Evolutionary conservation across 306 rosid genomes (phyloP).

Genomic region (Quercus dentata): DNA sequence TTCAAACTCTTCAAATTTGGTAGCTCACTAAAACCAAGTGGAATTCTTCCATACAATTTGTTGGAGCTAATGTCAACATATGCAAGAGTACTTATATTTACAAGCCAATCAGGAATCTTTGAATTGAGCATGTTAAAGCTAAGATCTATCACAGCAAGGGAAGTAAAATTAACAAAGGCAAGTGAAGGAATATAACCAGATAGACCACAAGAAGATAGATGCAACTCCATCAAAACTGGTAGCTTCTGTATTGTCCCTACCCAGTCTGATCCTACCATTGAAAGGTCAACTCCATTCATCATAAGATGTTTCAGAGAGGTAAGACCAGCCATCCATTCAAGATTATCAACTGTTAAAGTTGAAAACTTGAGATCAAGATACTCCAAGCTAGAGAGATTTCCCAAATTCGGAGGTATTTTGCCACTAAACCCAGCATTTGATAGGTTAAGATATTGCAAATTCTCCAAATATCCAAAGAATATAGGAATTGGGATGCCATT

Average conservation of each 20-base stretch:
- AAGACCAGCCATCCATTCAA: slow-evolving; percentile 34
- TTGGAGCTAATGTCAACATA: slow-evolving; percentile 7
- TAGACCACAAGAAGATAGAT: slow-evolving; percentile 19
- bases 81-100: slow-evolving; percentile 31
- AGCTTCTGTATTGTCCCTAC: slow-evolving; percentile 20
- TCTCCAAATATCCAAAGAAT: slow-evolving; percentile 32
- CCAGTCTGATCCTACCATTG: slow-evolving; percentile 30
- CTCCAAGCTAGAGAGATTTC: slow-evolving; percentile 37
- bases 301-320: slow-evolving; percentile 35
- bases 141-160: slow-evolving; percentile 36
- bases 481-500: slow-evolving; percentile 23
- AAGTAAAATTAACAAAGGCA: slow-evolving; percentile 27
- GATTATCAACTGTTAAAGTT: slow-evolving; percentile 7
- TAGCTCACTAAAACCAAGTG: slow-evolving; percentile 35
- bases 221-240: slow-evolving; percentile 31
- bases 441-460: slow-evolving; percentile 43
- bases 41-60: slow-evolving; percentile 42
- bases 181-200: slow-evolving; percentile 24
- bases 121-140: slow-evolving; percentile 20
- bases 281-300: slow-evolving; percentile 35
- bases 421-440: slow-evolving; percentile 41
- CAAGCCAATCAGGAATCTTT: slow-evolving; percentile 42
- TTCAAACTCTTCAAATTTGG: slow-evolving; percentile 23
- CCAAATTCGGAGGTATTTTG: slow-evolving; percentile 24
- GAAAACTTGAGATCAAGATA: slow-evolving; percentile 23